Evolutionary conservation across 345 rosid genomes (phyloP).

Genomic region (Tarenaya hassleriana): DNA sequence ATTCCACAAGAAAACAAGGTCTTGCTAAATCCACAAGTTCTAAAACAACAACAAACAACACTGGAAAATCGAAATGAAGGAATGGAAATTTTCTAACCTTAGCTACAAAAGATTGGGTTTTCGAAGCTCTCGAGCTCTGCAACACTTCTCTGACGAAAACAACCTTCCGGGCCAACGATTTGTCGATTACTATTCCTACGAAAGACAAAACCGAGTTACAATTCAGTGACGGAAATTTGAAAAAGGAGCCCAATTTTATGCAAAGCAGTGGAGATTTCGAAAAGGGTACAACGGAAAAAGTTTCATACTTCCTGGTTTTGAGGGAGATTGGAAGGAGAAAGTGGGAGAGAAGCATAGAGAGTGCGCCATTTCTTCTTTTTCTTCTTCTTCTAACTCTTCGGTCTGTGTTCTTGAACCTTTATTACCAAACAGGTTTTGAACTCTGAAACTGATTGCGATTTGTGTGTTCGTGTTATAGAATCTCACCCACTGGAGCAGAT

Average conservation of each 20-base stretch:
- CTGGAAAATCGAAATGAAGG: conserved; percentile 1
- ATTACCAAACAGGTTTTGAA: no score
- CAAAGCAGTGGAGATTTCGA: not conserved
- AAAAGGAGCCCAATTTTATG: no score
- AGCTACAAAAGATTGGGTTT: conserved; percentile 46
- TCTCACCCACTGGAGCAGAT: no score
- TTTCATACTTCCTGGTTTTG: conserved; percentile 12
- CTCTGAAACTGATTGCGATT: no score
- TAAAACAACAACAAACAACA: not conserved
- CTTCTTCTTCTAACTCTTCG: conserved; percentile 30
- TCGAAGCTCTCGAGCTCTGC: conserved; percentile 34
- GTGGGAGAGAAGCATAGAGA: conserved; percentile 28
- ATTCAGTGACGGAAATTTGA: no score
- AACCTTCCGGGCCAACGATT: conserved; percentile 38
- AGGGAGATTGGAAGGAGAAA: conserved; percentile 20
- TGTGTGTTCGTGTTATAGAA: no score
- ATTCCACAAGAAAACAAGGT: no score
- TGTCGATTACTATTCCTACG: conserved; percentile 31
- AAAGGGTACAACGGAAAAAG: not conserved
- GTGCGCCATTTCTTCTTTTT: conserved; percentile 24
- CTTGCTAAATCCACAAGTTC: no score
- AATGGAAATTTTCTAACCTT: conserved; percentile 42
- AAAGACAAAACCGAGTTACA: not conserved
- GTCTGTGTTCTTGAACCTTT: no score
- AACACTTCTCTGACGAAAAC: conserved; percentile 35